A percentile compares a stretch with the other conserved stretches of the same genome.
phyloP scores from a whole-genome alignment of 176 grass and related monocot genomes.

The Oropetium thomaeum region DNA sequence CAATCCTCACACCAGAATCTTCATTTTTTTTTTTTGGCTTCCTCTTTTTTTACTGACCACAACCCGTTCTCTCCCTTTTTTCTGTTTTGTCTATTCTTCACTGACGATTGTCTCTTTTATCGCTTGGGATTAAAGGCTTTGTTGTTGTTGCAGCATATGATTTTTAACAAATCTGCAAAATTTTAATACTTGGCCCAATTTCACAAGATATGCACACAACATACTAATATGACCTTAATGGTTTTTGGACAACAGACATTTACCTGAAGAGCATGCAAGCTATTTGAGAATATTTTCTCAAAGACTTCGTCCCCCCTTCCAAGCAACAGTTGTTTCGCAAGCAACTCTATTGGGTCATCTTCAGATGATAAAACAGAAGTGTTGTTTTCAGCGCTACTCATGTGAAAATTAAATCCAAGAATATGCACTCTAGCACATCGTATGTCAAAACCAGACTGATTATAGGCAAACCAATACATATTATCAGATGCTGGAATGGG shows the following conservation, averaged over 20 bases:
- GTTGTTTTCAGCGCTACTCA: conserved; percentile 2
- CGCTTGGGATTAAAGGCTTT: too few relatives aligned
- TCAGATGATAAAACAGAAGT: conserved; percentile 16
- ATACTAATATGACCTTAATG: background rate
- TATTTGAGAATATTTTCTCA: conserved; percentile 62
- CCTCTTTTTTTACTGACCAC: too few relatives aligned
- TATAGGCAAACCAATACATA: conserved; percentile 80
- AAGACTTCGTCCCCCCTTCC: conserved; percentile 59
- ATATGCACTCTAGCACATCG: conserved; percentile 56
- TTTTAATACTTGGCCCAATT: background rate
- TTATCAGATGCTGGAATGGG: conserved; percentile 74
- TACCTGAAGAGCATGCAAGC: conserved; percentile 95
- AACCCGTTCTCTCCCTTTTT: too few relatives aligned
- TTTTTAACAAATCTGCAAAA: background rate
- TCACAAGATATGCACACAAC: background rate
- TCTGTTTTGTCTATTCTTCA: too few relatives aligned
- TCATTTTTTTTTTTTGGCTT: too few relatives aligned
- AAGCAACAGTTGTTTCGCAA: conserved; percentile 54
- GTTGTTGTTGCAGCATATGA: too few relatives aligned
- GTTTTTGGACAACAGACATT: background rate
- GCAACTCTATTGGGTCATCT: conserved; percentile 54
- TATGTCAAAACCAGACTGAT: conserved; percentile 76
- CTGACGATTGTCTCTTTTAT: too few relatives aligned
- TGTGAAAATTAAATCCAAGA: conserved; percentile 55
- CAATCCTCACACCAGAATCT: too few relatives aligned